phyloP scores from a whole-genome alignment of 108 stramenopile species.

The Cylindrotheca closterium region DNA sequence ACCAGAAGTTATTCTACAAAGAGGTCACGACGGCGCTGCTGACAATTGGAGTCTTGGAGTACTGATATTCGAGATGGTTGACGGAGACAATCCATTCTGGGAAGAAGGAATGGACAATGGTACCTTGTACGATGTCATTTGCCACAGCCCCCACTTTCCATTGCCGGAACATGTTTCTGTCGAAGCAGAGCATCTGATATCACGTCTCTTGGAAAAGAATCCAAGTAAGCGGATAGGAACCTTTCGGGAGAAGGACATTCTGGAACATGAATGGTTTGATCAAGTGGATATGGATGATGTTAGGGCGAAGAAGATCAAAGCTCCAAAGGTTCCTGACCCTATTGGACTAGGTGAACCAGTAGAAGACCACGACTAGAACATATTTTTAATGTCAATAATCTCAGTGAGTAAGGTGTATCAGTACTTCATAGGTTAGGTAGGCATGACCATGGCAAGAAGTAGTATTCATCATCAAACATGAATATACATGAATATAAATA shows the following conservation, averaged over 20 bases:
- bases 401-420: no score
- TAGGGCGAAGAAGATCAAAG: conserved; percentile 51
- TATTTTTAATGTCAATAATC: no score
- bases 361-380: no score
- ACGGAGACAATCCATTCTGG: conserved; percentile 67
- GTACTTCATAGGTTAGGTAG: no score
- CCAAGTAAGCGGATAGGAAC: conserved; percentile 59
- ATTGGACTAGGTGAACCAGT: conserved; percentile 57
- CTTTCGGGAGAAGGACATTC: conserved; percentile 49
- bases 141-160: conserved; percentile 50
- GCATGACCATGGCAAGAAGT: no score
- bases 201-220: conserved; percentile 44
- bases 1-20: conserved; percentile 76
- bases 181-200: conserved; percentile 45
- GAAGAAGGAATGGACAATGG: conserved; percentile 67
- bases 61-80: conserved; percentile 87
- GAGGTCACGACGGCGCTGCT: conserved; percentile 89
- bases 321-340: conserved; percentile 90
- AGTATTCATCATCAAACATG: no score
- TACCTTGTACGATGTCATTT: conserved; percentile 77
- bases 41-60: conserved; percentile 93
- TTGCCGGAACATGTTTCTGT: conserved; percentile 30
- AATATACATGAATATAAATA: no score
- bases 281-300: conserved; percentile 71
- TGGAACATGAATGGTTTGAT: conserved; percentile 72